Conservation (phyloP, 2,329 filamentous ascomycete species). For the Venturia nashicola region DNA sequence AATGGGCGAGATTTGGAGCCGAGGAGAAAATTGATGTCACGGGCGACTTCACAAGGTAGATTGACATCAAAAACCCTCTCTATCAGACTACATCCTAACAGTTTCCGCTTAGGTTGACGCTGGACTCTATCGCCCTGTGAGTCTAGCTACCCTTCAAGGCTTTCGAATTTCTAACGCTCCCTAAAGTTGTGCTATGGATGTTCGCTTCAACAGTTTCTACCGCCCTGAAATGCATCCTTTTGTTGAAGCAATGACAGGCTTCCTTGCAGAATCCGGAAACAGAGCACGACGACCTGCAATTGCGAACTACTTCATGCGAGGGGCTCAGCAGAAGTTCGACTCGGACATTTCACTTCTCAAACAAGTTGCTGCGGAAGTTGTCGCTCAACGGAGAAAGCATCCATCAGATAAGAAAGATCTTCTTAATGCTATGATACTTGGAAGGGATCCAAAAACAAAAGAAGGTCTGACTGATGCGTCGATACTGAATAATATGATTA, state of each 20-base stretch:
- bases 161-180: background rate
- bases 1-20: constrained; percentile 47
- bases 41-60: constrained; percentile 24
- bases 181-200: constrained; percentile 23
- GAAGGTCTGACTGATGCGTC: constrained; percentile 44
- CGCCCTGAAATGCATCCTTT: constrained; percentile 24
- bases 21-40: constrained; percentile 22
- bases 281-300: constrained; percentile 15
- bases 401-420: constrained; percentile 37
- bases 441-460: constrained; percentile 49
- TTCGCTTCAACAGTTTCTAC: constrained; percentile 30
- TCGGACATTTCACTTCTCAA: constrained; percentile 37
- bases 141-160: background rate
- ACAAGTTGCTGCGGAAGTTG: constrained; percentile 17
- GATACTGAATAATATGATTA: constrained; percentile 56
- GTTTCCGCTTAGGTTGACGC: constrained; percentile 14
- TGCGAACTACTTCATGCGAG: constrained; percentile 8
- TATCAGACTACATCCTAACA: background rate
- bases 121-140: constrained; percentile 26
- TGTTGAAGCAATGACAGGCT: constrained; percentile 23
- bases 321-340: constrained; percentile 18
- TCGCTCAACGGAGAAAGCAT: constrained; percentile 1
- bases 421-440: constrained; percentile 41
- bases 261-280: constrained; percentile 24
- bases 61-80: background rate